Evolutionary conservation across 805 yeast species (phyloP).

Genomic region (Candida insectorum): DNA sequence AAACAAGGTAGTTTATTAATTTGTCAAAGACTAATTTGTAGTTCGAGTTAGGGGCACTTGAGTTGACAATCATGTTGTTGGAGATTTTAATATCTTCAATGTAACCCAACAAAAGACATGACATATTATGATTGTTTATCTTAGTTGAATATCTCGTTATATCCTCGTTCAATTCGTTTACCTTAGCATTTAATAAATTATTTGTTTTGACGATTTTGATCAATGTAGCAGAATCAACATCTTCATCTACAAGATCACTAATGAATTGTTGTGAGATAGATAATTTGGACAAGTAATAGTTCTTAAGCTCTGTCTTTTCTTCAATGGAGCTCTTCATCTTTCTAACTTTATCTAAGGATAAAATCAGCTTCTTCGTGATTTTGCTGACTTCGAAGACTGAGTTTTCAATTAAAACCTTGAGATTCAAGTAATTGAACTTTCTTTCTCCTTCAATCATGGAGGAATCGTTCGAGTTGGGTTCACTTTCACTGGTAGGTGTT

Average conservation of each 20-base stretch:
- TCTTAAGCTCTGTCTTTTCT: slow-evolving; percentile 27
- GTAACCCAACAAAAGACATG: slow-evolving; percentile 46
- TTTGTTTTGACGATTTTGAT: slow-evolving; percentile 31
- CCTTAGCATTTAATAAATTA: slow-evolving; percentile 27
- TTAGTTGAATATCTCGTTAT: slow-evolving; percentile 22
- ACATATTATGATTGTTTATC: slow-evolving; percentile 40
- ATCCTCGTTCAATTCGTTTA: slow-evolving; percentile 22
- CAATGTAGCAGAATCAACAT: slow-evolving; percentile 26
- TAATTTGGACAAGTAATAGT: slow-evolving; percentile 28
- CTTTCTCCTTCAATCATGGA: slow-evolving; percentile 7
- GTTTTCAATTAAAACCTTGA: slow-evolving; percentile 44
- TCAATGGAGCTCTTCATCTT: slow-evolving; percentile 25
- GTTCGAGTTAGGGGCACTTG: slow-evolving; percentile 1
- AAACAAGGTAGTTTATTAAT: slow-evolving; percentile 44
- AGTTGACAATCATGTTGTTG: slow-evolving; percentile 1
- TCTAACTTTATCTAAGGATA: slow-evolving; percentile 26
- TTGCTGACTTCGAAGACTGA: slow-evolving; percentile 39
- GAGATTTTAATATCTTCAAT: slow-evolving; percentile 39
- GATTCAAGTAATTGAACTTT: slow-evolving; percentile 32
- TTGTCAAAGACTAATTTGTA: slow-evolving; percentile 30
- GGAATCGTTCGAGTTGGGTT: slow-evolving; percentile 1
- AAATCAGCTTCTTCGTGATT: slow-evolving; percentile 29
- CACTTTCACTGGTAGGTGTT: slow-evolving; percentile 18
- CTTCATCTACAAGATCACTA: slow-evolving; percentile 18
- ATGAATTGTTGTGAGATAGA: slow-evolving; percentile 33